Percentiles rank a stretch among this genome's conserved stretches.
phyloP scores from a whole-genome alignment of 441 rosid genomes.

The Brassica balearica region DNA sequence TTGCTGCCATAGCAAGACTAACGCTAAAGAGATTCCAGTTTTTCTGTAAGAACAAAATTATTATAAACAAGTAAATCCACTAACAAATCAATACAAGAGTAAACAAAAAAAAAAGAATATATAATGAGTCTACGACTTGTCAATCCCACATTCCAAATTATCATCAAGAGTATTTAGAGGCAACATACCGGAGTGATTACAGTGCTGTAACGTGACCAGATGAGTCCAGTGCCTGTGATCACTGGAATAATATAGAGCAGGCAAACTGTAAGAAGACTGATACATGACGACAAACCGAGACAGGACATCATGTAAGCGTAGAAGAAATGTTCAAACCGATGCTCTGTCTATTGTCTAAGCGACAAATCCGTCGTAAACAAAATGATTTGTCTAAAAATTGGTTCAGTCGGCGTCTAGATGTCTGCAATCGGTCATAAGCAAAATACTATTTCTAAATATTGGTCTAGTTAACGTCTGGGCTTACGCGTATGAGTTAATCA shows the following conservation, averaged over 20 bases:
- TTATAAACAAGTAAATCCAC: background rate
- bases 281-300: background rate
- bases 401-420: too few species aligned
- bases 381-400: too few species aligned
- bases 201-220: conserved; percentile 95
- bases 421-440: too few species aligned
- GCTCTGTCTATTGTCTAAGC: too few species aligned
- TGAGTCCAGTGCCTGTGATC: conserved; percentile 75
- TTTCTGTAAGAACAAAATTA: conserved; percentile 56
- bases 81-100: conserved; percentile 2
- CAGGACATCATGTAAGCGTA: background rate
- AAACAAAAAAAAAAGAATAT: background rate
- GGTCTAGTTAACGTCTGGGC: too few species aligned
- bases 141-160: background rate
- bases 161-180: background rate
- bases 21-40: conserved; percentile 94
- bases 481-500: too few species aligned
- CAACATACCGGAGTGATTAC: conserved; percentile 83
- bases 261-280: conserved; percentile 23
- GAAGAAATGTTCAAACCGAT: background rate
- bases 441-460: too few species aligned
- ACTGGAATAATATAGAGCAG: conserved; percentile 51
- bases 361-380: too few species aligned
- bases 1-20: conserved; percentile 80
- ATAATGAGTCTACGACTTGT: background rate